Percentiles rank a stretch among this genome's conserved stretches.
phyloP scores from a whole-genome alignment of 345 rosid genomes.

The Populus nigra region DNA sequence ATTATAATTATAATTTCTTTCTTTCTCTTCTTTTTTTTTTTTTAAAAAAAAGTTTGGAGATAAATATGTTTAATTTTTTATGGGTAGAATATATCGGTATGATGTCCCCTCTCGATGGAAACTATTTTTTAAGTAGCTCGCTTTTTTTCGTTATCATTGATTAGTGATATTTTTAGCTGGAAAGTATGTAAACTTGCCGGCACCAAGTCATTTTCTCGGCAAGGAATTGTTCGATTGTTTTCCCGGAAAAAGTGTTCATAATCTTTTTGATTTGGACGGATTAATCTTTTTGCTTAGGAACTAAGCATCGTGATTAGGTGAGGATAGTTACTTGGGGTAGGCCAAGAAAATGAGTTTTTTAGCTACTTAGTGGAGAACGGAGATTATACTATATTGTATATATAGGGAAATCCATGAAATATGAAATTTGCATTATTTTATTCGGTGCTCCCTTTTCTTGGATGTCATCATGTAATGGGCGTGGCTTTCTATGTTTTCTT shows the following conservation, averaged over 20 bases:
- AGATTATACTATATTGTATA: not conserved
- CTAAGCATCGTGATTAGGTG: conserved; percentile 27
- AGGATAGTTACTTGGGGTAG: conserved; percentile 14
- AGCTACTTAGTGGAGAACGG: conserved; percentile 6
- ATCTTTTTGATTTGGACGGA: not conserved
- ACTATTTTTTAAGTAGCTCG: not conserved
- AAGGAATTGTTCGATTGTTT: not conserved
- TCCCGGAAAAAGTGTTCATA: not conserved
- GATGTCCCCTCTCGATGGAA: not conserved
- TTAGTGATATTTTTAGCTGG: not conserved
- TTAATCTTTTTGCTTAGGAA: conserved; percentile 9
- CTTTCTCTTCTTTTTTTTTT: too few relatives aligned
- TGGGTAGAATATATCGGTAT: not conserved
- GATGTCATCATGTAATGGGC: conserved; percentile 4
- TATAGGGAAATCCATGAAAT: not conserved
- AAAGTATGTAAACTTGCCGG: not conserved
- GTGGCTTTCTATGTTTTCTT: conserved; percentile 12
- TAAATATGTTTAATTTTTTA: not conserved
- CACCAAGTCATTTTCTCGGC: conserved; percentile 12
- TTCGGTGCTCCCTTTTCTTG: conserved; percentile 9
- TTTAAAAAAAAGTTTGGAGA: too few relatives aligned
- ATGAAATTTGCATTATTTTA: conserved; percentile 1
- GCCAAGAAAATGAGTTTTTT: conserved; percentile 8
- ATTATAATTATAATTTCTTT: not conserved
- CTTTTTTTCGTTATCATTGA: not conserved